Evolutionary conservation across 108 stramenopile species (phyloP).

Genomic region (Chaetoceros tenuissimus): DNA sequence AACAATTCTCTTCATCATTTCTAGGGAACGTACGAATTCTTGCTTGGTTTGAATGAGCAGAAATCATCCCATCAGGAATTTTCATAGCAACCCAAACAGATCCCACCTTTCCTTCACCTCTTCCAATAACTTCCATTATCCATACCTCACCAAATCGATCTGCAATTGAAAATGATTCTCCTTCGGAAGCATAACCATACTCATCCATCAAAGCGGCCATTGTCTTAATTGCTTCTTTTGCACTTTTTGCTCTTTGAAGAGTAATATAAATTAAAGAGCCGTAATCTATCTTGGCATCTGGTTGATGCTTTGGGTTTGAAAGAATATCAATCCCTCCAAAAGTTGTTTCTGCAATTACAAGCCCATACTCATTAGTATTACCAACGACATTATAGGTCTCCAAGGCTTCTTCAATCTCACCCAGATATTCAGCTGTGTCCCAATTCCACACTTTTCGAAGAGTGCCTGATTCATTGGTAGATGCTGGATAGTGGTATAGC

Average conservation of each 20-base stretch:
- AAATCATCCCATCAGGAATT: constrained; percentile 44
- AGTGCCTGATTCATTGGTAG: constrained; percentile 6
- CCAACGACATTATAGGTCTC: constrained; percentile 66
- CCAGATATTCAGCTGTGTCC: constrained; percentile 56
- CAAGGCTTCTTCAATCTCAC: constrained; percentile 40
- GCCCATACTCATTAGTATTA: constrained; percentile 58
- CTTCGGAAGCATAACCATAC: constrained; percentile 55
- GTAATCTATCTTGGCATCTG: constrained; percentile 42
- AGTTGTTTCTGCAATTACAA: constrained; percentile 72
- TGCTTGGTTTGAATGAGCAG: constrained; percentile 73
- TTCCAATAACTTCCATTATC: constrained; percentile 73
- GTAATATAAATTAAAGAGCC: constrained; percentile 72
- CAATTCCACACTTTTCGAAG: constrained; percentile 44
- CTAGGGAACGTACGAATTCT: constrained; percentile 46
- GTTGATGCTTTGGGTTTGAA: neutral
- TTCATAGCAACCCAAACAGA: constrained; percentile 66
- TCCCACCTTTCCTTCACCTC: constrained; percentile 35
- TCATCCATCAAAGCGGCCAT: constrained; percentile 48
- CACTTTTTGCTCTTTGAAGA: constrained; percentile 50
- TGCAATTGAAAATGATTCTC: constrained; percentile 57
- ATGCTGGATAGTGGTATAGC: constrained; percentile 52
- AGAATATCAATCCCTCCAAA: constrained; percentile 56
- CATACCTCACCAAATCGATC: constrained; percentile 65
- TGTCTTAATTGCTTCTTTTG: constrained; percentile 45
- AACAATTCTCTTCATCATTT: constrained; percentile 33